Conservation (phyloP, 768 basidiomycete species). For the Kwoniella sp. region DNA sequence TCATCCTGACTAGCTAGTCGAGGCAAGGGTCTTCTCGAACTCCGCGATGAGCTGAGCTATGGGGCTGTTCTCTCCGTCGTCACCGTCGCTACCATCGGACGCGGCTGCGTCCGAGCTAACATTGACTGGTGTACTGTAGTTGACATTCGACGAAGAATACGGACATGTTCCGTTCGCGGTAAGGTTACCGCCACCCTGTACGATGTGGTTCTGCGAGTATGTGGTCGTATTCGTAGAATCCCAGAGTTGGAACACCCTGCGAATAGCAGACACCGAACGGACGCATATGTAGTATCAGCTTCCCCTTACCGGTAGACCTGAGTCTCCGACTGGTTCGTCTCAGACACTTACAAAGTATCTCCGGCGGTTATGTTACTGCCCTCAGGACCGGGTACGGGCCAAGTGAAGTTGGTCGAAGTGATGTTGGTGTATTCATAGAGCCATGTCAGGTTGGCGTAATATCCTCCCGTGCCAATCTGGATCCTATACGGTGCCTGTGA, state of each 20-base stretch:
- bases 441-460: slow-evolving; percentile 22
- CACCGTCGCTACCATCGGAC: not conserved
- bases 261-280: not conserved
- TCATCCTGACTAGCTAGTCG: not conserved
- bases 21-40: not conserved
- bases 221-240: slow-evolving; percentile 22
- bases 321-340: not conserved
- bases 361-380: slow-evolving; percentile 8
- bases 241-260: slow-evolving; percentile 22
- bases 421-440: slow-evolving; percentile 19
- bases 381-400: not conserved
- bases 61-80: not conserved
- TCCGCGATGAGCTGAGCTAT: not conserved
- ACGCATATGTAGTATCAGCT: not conserved
- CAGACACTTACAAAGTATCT: slow-evolving; percentile 13
- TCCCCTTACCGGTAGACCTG: not conserved
- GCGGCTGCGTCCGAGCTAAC: not conserved
- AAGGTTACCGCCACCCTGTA: not conserved
- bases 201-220: slow-evolving; percentile 17
- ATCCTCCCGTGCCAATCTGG: slow-evolving; percentile 21
- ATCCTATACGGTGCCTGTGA: slow-evolving; percentile 19
- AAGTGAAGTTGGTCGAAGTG: slow-evolving; percentile 9
- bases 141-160: not conserved
- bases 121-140: not conserved
- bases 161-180: not conserved